phyloP scores from a whole-genome alignment of 2,329 filamentous ascomycete genomes.

The Alternaria novae-zelandiae region DNA sequence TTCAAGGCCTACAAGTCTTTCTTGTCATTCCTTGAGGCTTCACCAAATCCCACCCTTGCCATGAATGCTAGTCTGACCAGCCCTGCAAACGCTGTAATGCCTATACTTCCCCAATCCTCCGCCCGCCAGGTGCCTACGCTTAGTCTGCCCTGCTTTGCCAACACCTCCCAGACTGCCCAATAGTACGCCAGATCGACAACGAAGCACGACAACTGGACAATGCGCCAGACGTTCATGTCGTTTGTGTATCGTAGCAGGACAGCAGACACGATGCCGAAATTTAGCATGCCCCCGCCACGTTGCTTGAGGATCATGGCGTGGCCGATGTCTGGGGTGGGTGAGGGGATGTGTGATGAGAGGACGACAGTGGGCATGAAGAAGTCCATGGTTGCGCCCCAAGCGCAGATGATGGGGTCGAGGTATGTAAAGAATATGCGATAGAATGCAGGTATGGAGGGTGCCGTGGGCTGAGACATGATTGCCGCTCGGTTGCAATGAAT shows the following conservation, averaged over 20 bases:
- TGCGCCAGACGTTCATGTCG: slow-evolving; percentile 30
- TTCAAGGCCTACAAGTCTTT: not conserved
- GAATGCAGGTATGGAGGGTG: slow-evolving; percentile 14
- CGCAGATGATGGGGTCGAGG: slow-evolving; percentile 35
- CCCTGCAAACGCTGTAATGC: slow-evolving; percentile 30
- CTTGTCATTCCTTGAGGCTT: not conserved
- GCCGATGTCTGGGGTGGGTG: slow-evolving; percentile 23
- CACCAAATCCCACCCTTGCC: slow-evolving; percentile 20
- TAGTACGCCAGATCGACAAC: slow-evolving; percentile 32
- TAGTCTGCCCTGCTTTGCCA: slow-evolving; percentile 22
- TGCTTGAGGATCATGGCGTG: slow-evolving; percentile 36
- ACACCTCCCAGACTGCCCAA: slow-evolving; percentile 21
- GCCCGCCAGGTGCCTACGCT: slow-evolving; percentile 21
- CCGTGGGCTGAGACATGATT: not conserved
- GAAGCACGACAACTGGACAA: slow-evolving; percentile 27
- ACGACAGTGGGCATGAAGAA: slow-evolving; percentile 29
- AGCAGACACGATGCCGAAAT: slow-evolving; percentile 35
- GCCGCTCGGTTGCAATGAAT: not conserved
- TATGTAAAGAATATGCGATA: slow-evolving; percentile 38
- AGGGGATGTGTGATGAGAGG: slow-evolving; percentile 26
- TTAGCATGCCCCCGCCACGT: slow-evolving; percentile 35
- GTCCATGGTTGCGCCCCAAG: slow-evolving; percentile 38
- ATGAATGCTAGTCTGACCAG: slow-evolving; percentile 29
- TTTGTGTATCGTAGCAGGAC: slow-evolving; percentile 32
- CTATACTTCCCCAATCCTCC: slow-evolving; percentile 45